Evolutionary conservation across 352 stramenopile genomes (phyloP).

Genomic region (Plasmopara muralis): DNA sequence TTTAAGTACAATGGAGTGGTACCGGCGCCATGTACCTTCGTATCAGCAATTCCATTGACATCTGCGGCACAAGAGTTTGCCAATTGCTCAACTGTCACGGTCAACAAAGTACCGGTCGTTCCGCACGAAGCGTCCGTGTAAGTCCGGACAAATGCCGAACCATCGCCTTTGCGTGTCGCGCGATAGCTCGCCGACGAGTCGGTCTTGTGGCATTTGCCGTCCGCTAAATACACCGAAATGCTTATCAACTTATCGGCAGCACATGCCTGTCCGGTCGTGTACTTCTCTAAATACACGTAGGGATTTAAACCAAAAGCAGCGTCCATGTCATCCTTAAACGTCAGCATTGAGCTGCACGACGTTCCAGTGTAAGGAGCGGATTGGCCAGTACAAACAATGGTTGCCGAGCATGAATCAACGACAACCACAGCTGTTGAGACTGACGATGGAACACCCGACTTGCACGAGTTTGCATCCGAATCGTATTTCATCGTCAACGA

Average conservation of each 20-base stretch:
- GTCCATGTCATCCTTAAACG: neutral
- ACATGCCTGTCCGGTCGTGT: slow-evolving; percentile 3
- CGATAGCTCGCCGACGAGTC: slow-evolving; percentile 1
- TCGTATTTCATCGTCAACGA: slow-evolving; percentile 5
- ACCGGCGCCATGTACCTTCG: slow-evolving; percentile 1
- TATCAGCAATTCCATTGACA: neutral
- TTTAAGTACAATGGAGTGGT: neutral
- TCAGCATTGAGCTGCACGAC: slow-evolving; percentile 1
- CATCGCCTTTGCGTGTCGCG: neutral
- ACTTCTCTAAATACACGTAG: slow-evolving; percentile 7
- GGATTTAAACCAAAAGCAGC: neutral
- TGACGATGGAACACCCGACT: neutral
- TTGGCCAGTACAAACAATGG: neutral
- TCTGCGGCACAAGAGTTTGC: slow-evolving; percentile 2
- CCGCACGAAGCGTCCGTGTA: slow-evolving; percentile 3
- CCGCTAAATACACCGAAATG: slow-evolving; percentile 5
- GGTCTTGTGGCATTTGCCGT: slow-evolving; percentile 9
- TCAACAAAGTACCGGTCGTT: neutral
- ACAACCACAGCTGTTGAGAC: neutral
- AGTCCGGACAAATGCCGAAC: neutral
- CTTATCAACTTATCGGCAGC: neutral
- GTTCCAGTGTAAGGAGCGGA: neutral
- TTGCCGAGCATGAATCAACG: neutral
- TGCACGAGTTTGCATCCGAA: neutral
- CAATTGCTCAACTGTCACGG: neutral